Conservation (phyloP, 2,329 filamentous ascomycete species). For the Knoxdaviesia capensis region DNA sequence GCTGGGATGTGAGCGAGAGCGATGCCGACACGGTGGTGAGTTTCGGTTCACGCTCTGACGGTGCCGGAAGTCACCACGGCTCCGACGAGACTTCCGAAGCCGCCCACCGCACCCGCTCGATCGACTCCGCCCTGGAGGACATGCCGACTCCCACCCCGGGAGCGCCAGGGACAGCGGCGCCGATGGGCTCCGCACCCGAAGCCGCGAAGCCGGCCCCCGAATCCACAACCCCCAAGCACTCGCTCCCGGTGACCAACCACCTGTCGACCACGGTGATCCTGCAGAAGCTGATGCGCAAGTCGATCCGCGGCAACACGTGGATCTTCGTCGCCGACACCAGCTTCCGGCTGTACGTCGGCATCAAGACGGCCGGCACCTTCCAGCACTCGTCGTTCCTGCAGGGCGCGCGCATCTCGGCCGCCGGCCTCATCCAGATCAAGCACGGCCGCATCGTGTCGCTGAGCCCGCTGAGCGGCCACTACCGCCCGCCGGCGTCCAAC, state of each 20-base stretch:
- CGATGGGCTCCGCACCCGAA: background rate
- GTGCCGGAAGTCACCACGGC: background rate
- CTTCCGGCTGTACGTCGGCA: slow-evolving; percentile 72
- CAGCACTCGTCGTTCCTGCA: slow-evolving; percentile 83
- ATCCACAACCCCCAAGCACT: background rate
- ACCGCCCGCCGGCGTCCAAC: slow-evolving; percentile 64
- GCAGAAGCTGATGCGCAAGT: slow-evolving; percentile 59
- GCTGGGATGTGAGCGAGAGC: background rate
- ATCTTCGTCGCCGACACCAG: slow-evolving; percentile 81
- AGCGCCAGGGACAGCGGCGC: slow-evolving; percentile 37
- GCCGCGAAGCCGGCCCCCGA: background rate
- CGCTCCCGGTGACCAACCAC: slow-evolving; percentile 30
- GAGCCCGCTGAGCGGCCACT: slow-evolving; percentile 59
- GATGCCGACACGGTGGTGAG: slow-evolving; percentile 9
- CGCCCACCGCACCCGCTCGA: slow-evolving; percentile 14
- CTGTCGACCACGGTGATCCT: slow-evolving; percentile 53
- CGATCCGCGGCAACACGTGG: slow-evolving; percentile 76
- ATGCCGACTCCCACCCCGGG: slow-evolving; percentile 37
- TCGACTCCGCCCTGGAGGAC: slow-evolving; percentile 30
- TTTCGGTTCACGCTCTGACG: background rate
- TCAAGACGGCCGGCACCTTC: slow-evolving; percentile 75
- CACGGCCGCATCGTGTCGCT: slow-evolving; percentile 57
- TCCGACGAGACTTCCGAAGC: background rate
- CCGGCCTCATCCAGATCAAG: slow-evolving; percentile 71
- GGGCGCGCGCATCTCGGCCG: slow-evolving; percentile 61